Conservation (phyloP, 345 rosid species). For the Arabidopsis thaliana region TAIR10.1 NC_003071.7:10192501-10193000, state of each 20-base stretch:
- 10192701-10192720: conserved; percentile 22
- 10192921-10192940: conserved; percentile 37
- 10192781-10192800: conserved; percentile 27
- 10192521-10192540: not conserved
- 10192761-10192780: conserved; percentile 28
- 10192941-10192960: conserved; percentile 36
- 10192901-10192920: conserved; percentile 20
- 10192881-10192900: conserved; percentile 37
- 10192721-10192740: conserved; percentile 6
- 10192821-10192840: conserved; percentile 35
- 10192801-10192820: conserved; percentile 39
- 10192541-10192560: conserved; percentile 7
- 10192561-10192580: conserved; percentile 1
- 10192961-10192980: conserved; percentile 34
- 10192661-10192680: conserved; percentile 24
- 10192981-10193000: conserved; percentile 20
- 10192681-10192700: not conserved
- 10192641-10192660: conserved; percentile 23
- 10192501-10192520: not conserved
- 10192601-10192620: conserved; percentile 27
- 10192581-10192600: conserved; percentile 21
- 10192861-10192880: conserved; percentile 41
- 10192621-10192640: conserved; percentile 30
- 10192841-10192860: conserved; percentile 29
- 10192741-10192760: conserved; percentile 2